Percentiles rank a stretch among this genome's conserved stretches.
phyloP scores from a whole-genome alignment of 148 eudicot species.

The Talinum fruticosum region DNA sequence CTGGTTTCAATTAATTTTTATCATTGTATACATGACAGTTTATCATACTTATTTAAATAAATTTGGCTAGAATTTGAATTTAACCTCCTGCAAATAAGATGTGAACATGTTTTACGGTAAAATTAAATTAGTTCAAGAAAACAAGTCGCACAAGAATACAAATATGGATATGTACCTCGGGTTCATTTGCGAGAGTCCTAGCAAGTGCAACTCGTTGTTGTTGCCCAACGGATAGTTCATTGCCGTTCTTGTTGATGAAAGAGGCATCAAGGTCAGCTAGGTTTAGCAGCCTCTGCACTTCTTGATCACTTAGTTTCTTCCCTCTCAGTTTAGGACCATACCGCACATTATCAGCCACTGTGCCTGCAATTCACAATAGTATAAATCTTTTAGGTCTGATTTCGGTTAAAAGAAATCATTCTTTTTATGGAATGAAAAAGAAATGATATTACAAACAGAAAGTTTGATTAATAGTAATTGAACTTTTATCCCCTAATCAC shows the following conservation, averaged over 20 bases:
- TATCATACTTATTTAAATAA: no score
- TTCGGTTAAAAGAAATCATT: no score
- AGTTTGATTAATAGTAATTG: no score
- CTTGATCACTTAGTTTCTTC: conserved; percentile 30
- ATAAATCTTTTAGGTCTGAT: background rate
- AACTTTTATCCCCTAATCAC: no score
- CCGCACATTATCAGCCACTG: conserved; percentile 35
- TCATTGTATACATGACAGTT: no score
- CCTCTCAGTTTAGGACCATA: conserved; percentile 41
- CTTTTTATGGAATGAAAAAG: no score
- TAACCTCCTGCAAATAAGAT: no score
- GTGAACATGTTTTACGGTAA: no score
- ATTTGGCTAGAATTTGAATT: no score
- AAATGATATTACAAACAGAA: no score
- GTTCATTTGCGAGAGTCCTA: conserved; percentile 39
- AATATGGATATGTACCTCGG: conserved; percentile 28
- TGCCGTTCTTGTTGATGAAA: conserved; percentile 28
- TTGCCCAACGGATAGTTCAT: conserved; percentile 40
- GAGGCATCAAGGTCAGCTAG: conserved; percentile 40
- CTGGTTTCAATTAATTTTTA: no score
- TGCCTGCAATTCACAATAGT: conserved; percentile 24
- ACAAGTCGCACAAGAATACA: background rate
- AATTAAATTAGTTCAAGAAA: no score
- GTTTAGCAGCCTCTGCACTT: conserved; percentile 30
- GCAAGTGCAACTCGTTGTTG: conserved; percentile 46